Base-by-base conservation (phyloP, 2,329 filamentous ascomycete species). In the Phialemoniopsis sp. region DNA sequence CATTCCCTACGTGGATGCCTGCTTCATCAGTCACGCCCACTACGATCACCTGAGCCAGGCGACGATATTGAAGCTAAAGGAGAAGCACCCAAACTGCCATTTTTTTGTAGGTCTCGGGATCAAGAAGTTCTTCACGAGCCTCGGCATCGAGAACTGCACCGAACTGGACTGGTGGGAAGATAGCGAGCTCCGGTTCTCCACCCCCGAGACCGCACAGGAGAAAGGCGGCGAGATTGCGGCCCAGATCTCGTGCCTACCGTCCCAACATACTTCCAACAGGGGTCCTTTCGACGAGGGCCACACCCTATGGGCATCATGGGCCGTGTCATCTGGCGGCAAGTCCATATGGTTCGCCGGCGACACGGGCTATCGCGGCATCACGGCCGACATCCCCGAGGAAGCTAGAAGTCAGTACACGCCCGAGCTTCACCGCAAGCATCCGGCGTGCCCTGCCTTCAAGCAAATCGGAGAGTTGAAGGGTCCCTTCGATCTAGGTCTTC, bases 131-230 rank as follows among this genome's bases (percentile, higher is more conserved):
- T 95, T 97, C 60, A 68, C 71, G 34, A 66, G 71, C 4, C 72
- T 71, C 18, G 88, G 87, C 2, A 78, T 95, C 39, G 47, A 75
- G 2, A 87, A 89, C 43, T 83, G 91, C 32, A 94, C 88, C 0
- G 90, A 96, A 65, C 62, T 96, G 53, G 91, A 97, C 63, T 96
- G 91, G 91, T 96, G 91, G 91, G 83, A 95, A 50, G 83, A 87
- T 46, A 75, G 80, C 6, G 82, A 91, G 35, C 61, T 95, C n/a
- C 8, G 50, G 57, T 15, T 50, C 48, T 36, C 3, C 34, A 18
- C 26, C 32, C 28, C 15, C 13, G 38, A 43, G 21, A 17, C 38
- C 29, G 41, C 50, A 3, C 44, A 45, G 5, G 30, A 29, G 53
- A 10, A 49, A 56, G 4, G 50, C 52, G n/a, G 52, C 60, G 68